Base-by-base conservation (phyloP, 108 stramenopile species). In the Seminavis robusta region DNA sequence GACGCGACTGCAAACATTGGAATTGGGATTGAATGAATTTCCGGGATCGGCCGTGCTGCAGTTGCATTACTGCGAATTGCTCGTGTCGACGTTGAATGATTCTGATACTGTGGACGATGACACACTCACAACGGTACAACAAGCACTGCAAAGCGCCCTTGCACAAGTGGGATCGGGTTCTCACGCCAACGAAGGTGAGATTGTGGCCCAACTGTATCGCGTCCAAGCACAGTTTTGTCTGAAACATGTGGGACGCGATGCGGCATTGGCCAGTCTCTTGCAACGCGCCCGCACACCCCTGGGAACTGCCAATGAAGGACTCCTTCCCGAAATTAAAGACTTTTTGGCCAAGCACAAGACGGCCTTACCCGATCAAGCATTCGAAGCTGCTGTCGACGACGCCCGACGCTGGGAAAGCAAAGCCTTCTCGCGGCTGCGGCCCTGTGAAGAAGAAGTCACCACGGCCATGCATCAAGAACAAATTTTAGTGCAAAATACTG, bases 371-470 rank as follows among this genome's bases (percentile, higher is more conserved):
- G n/a, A n/a, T n/a, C n/a, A n/a, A n/a, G n/a, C 26, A 24, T 9
- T 43, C 33, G 59, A 51, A 43, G 4, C 21, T 63, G 2, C 10
- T 48, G 7, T 93, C 8, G 81, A 81, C 17, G 44, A 67, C 2
- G 61, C 54, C 13, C 71, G 82, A 10, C 63, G 71, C 0, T 48
- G 37, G 16, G 77, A 62, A 73, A 43, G 69, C 16, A 72, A 59
- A 33, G 0, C 38, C 56, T 70, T 68, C 63, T 61, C 55, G 31
- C 33, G 48, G 10, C 56, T 87, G 45, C 53, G 62, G 1, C 43
- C 76, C 0, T 69, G 50, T 40, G 91, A 89, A 45, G 86, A 87
- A 57, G 85, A 89, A n/a, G 65, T 93, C 7, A 79, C 82, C 39
- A 64, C 69, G 23, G 73, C 80, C 28, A 82, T 91, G 89, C 57